Base-by-base conservation (phyloP, 1,284 basidiomycete genomes). In the Ustilago xerochloae region DNA sequence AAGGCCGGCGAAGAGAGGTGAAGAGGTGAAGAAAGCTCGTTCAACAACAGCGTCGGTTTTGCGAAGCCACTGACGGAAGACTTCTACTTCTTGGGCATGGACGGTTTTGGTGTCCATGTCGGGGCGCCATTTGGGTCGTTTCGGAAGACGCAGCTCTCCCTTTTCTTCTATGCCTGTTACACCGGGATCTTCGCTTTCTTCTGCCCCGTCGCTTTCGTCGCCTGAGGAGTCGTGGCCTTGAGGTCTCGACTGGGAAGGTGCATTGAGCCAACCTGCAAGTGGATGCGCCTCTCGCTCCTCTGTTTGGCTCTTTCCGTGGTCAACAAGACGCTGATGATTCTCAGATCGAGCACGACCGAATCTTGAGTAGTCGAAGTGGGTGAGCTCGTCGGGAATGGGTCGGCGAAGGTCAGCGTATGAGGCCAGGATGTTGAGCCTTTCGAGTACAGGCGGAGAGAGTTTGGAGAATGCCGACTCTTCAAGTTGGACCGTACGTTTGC, bases 391-490 rank as follows among this genome's bases (percentile, higher is more conserved):
- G 0, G 63, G 65, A 10, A 79, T 59, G 4, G 78, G 78, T 5
- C 78, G 54, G 3, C 26, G 20, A 0, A 79, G 62, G n/a, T 53
- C 46, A 3, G 69, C 64, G 30, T 79, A 79, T 9, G 68, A 63
- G 1, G 78, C 72, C 1, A 76, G 49, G 20, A 79, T 69, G 54
- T 64, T 73, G 60, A 79, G 70, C 7, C 75, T 59, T 39, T 78
- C 75, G 24, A 79, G 63, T 29, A 71, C 67, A 7, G 69, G 66
- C 15, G 75, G 63, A 2, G 57, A 68, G 12, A 79, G 69, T 41
- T 78, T 78, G 33, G 78, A 61, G 47, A 79, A 79, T 30, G 68
- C 64, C 0, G 78, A 79, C 39, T 79, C 78, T 26, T 75, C 60
- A 3, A 66, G 56, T 47, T 75, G 72, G 0, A 75, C 72, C 8